Evolutionary conservation across 2,329 filamentous ascomycete species (phyloP).

Genomic region (Arachnopeziza araneosa): DNA sequence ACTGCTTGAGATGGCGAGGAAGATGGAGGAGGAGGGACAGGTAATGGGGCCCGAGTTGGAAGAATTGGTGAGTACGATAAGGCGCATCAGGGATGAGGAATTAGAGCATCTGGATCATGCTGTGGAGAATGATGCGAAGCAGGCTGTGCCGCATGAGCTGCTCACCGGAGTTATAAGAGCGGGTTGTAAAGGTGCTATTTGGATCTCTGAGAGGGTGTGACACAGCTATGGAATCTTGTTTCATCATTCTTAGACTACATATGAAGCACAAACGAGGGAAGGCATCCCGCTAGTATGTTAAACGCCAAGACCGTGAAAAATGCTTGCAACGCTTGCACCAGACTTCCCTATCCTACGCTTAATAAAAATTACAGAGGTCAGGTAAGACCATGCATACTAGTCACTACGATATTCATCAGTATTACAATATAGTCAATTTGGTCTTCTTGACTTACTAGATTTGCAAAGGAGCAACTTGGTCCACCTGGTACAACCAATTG

Average conservation of each 20-base stretch:
- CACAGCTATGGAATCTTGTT: not conserved
- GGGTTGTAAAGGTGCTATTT: slow-evolving; percentile 91
- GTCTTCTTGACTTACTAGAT: slow-evolving; percentile 72
- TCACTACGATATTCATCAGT: not conserved
- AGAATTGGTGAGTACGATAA: slow-evolving; percentile 65
- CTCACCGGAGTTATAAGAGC: slow-evolving; percentile 80
- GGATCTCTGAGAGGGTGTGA: slow-evolving; percentile 73
- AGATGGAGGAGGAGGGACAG: slow-evolving; percentile 71
- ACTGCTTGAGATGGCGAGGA: slow-evolving; percentile 72
- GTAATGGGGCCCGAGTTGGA: slow-evolving; percentile 73
- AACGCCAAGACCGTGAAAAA: not conserved
- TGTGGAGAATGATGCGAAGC: slow-evolving; percentile 85
- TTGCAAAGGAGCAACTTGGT: slow-evolving; percentile 91
- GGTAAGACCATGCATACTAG: not conserved
- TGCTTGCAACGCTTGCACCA: not conserved
- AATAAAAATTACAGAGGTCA: not conserved
- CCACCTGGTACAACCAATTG: slow-evolving; percentile 95
- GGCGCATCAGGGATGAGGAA: slow-evolving; percentile 89
- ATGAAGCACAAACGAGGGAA: not conserved
- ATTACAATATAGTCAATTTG: not conserved
- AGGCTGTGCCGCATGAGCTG: slow-evolving; percentile 84
- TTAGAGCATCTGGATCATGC: slow-evolving; percentile 95
- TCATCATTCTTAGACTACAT: not conserved
- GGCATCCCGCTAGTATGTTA: not conserved
- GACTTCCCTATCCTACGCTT: not conserved